Evolutionary conservation across 495 filamentous ascomycete genomes (phyloP), one percentile per base, ranked within the genome.

Genomic region (Tuber melanosporum): DNA sequence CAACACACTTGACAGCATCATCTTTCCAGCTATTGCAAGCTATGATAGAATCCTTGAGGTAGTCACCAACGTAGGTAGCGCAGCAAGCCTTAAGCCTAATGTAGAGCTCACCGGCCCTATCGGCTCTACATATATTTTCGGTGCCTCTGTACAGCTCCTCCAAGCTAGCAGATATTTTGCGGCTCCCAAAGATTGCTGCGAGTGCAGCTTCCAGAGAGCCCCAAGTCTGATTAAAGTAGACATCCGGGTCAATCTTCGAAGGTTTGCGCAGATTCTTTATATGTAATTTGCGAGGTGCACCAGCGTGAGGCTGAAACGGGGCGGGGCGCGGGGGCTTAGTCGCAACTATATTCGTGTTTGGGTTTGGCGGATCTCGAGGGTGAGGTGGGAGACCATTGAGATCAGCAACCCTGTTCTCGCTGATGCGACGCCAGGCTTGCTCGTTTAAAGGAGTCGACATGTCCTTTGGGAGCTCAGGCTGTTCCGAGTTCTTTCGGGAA

Each of bases 141-240:
- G 94, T 92, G 0, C 92, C 93, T 45, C 92, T 89, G 84, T 98
- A 98, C 15, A 99, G 87, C 76, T 93, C 91, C 83, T 98, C 95
- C 69, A 96, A 85, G 19, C 94, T 93, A 76, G 89, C 87, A 1
- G 86, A 84, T 9, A 92, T 88, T 75, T 89, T 88, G 74, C 87
- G 86, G 47, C 88, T 86, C 17, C 86, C 82, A 82, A 97, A 97
- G 20, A 97, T 90, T 26, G 90, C 88, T 6, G 86, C 85, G 71
- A 99, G 86, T 3, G 93, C 93, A 47, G 86, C 86, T 76, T 93
- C 89, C 10, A 98, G 84, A 81, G 94, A 91, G 69, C 83, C 84
- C 89, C 91, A 93, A 3, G 89, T 90, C 74, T 88, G 88, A 45
- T 90, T 86, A 78, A 95, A 93, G 83, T 96, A 97, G 73, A 88